Evolutionary conservation across 768 basidiomycete species (phyloP).

Genomic region (Rhodotorula kratochvilovae): DNA sequence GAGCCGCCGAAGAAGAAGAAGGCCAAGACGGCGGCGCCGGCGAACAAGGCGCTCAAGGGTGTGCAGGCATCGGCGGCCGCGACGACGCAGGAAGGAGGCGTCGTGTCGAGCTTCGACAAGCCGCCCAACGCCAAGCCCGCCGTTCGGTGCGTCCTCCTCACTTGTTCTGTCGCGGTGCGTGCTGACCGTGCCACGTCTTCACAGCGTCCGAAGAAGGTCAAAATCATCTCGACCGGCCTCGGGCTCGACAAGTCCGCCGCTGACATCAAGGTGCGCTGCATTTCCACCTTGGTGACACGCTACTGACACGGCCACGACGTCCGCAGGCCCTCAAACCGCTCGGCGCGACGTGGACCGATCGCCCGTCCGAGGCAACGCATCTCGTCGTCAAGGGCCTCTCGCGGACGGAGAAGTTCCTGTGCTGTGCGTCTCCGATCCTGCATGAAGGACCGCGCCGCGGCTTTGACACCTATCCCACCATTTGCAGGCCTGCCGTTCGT

Average conservation of each 20-base stretch:
- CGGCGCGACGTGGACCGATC: conserved; percentile 62
- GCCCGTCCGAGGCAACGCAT: conserved; percentile 70
- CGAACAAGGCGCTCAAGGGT: not conserved
- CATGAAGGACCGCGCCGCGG: too few relatives aligned
- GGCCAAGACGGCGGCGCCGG: conserved; percentile 31
- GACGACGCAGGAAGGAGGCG: conserved; percentile 27
- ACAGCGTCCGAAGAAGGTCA: conserved; percentile 44
- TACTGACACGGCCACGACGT: too few relatives aligned
- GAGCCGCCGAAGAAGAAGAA: conserved; percentile 37
- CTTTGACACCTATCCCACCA: not conserved
- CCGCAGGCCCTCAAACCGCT: conserved; percentile 60
- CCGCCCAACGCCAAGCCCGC: conserved; percentile 32
- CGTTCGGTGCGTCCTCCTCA: not conserved
- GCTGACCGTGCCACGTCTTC: too few relatives aligned
- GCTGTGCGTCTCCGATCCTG: conserved; percentile 47
- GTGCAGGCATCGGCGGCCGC: not conserved
- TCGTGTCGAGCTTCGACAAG: conserved; percentile 28
- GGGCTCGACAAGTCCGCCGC: conserved; percentile 54
- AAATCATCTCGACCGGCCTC: conserved; percentile 67
- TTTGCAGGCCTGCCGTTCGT: conserved; percentile 58
- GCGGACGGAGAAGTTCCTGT: conserved; percentile 83
- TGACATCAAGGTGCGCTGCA: conserved; percentile 55
- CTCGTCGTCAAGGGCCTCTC: conserved; percentile 65
- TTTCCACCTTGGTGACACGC: too few relatives aligned
- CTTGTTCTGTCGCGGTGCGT: not conserved